Percentiles rank a stretch among this genome's conserved stretches.
These are phyloP conservation scores for Lathyrus aphaca DNA, from an alignment of 306 rosid genomes.

Conservation along the genomic window DNA sequence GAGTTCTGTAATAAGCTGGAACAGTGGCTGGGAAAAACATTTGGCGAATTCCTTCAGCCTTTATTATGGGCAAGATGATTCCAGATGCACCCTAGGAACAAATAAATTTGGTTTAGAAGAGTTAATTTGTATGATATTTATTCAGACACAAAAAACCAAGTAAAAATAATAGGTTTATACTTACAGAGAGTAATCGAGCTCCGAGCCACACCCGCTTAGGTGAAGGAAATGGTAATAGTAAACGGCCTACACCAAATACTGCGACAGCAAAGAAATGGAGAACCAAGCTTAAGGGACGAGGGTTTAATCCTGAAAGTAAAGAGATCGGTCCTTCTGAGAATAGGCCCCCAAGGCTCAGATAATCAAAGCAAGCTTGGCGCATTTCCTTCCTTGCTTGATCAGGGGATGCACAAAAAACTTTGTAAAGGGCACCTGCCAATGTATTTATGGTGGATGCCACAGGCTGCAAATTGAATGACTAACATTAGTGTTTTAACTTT, in stretches of 20 bases:
- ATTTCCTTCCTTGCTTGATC: constrained; percentile 97
- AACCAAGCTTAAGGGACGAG: constrained; percentile 94
- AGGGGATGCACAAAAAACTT: constrained; percentile 91
- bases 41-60: constrained; percentile 95
- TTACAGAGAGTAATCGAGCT: constrained; percentile 78
- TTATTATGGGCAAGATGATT: constrained; percentile 85
- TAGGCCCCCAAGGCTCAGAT: constrained; percentile 93
- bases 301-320: constrained; percentile 91
- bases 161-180: constrained; percentile 20
- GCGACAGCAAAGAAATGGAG: constrained; percentile 98
- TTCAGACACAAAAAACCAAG: neutral
- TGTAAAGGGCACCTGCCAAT: constrained; percentile 94
- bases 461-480: constrained; percentile 65
- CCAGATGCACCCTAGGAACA: constrained; percentile 83
- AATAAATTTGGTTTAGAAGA: neutral
- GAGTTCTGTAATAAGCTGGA: constrained; percentile 89
- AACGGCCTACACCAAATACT: constrained; percentile 84
- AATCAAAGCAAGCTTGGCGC: constrained; percentile 99
- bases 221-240: constrained; percentile 87
- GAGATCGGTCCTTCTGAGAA: constrained; percentile 88
- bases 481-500: constrained; percentile 9
- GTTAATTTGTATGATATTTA: neutral
- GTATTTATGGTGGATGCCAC: constrained; percentile 98
- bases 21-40: constrained; percentile 94
- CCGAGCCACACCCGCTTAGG: constrained; percentile 89